phyloP scores from a whole-genome alignment of 345 rosid genomes.

The Citropsis articulata region DNA sequence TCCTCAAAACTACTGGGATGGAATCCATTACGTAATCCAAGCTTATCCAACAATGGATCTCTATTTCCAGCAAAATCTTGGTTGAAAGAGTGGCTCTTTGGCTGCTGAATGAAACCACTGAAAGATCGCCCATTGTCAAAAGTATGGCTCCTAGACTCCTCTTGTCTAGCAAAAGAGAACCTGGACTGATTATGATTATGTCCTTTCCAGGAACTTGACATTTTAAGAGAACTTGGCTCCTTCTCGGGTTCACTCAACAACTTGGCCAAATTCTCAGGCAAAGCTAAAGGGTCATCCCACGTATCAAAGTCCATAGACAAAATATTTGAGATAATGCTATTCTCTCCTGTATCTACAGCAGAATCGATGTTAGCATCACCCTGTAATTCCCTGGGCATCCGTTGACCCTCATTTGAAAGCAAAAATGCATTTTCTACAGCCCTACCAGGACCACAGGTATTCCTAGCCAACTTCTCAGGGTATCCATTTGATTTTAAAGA shows the following conservation, averaged over 20 bases:
- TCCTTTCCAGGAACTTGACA: constrained; percentile 44
- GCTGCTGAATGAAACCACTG: constrained; percentile 35
- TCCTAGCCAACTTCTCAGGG: constrained; percentile 35
- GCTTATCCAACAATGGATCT: constrained; percentile 38
- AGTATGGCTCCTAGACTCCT: constrained; percentile 43
- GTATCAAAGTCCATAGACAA: constrained; percentile 72
- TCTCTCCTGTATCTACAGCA: constrained; percentile 47
- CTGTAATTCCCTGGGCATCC: constrained; percentile 24
- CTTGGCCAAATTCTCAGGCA: constrained; percentile 64
- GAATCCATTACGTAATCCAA: constrained; percentile 47
- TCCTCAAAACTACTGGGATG: constrained; percentile 47
- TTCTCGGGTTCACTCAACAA: constrained; percentile 55
- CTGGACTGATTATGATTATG: constrained; percentile 69
- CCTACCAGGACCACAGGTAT: constrained; percentile 33
- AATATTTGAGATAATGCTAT: constrained; percentile 73
- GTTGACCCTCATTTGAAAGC: constrained; percentile 35
- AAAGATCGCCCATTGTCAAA: constrained; percentile 36
- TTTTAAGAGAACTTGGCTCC: constrained; percentile 39
- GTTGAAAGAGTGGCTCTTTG: constrained; percentile 31
- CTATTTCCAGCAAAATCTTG: constrained; percentile 43
- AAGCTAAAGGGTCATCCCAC: constrained; percentile 73
- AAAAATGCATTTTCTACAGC: constrained; percentile 29
- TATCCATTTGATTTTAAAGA: constrained; percentile 43
- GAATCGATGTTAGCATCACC: constrained; percentile 26
- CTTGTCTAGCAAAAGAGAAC: constrained; percentile 85